Conservation (phyloP, 495 filamentous ascomycete species). For the Aspergillus nanangensis region DNA sequence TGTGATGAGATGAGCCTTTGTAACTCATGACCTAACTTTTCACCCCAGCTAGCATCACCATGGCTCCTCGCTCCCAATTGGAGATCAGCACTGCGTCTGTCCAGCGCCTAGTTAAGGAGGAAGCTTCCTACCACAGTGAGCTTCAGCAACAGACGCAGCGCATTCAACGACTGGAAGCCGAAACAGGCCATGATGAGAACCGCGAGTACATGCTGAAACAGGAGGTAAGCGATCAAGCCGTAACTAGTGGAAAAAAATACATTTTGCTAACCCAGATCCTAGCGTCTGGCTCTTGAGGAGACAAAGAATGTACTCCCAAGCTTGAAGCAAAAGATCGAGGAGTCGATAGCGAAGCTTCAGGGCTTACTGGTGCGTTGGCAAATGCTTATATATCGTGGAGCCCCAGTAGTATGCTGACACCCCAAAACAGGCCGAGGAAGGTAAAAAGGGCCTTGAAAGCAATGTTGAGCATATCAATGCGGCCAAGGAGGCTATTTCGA, state of each 20-base stretch:
- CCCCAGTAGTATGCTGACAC: not conserved
- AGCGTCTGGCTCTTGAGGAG: conserved; percentile 75
- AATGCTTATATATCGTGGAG: conserved; percentile 10
- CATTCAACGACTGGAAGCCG: conserved; percentile 57
- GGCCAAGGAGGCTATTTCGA: conserved; percentile 55
- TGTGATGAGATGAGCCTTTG: too few species aligned
- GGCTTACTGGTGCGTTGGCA: conserved; percentile 50
- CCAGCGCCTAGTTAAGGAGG: conserved; percentile 84
- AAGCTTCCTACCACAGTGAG: conserved; percentile 83
- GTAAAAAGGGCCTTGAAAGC: conserved; percentile 39
- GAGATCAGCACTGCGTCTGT: conserved; percentile 69
- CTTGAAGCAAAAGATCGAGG: conserved; percentile 58
- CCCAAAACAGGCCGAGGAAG: conserved; percentile 33
- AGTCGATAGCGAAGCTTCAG: conserved; percentile 66
- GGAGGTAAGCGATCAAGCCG: conserved; percentile 53
- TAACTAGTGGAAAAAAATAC: not conserved
- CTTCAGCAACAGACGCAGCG: conserved; percentile 64
- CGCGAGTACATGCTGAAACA: conserved; percentile 70
- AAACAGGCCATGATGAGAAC: conserved; percentile 59
- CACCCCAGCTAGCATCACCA: conserved; percentile 25
- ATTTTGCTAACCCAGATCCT: conserved; percentile 1
- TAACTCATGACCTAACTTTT: too few species aligned
- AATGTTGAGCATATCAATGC: conserved; percentile 53
- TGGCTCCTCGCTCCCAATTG: conserved; percentile 70
- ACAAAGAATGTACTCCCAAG: conserved; percentile 75